Evolutionary conservation across 2,329 filamentous ascomycete species (phyloP).

Genomic region (Alternaria sp.): DNA sequence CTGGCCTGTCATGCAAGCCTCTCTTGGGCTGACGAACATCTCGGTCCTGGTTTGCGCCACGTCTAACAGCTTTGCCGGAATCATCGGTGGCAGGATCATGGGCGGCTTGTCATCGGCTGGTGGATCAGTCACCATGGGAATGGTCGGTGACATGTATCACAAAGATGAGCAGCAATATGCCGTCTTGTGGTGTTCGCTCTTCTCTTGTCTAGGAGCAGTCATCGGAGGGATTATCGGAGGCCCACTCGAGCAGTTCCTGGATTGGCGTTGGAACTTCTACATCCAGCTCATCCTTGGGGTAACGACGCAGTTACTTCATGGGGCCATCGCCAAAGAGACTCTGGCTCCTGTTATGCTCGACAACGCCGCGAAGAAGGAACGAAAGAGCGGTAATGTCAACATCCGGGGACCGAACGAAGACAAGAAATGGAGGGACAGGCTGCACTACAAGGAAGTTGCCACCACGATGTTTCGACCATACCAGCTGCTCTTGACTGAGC

Average conservation of each 20-base stretch:
- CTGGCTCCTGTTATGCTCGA: conserved; percentile 78
- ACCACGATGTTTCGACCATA: conserved; percentile 68
- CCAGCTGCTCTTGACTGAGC: conserved; percentile 75
- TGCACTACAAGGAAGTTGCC: not conserved
- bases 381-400: not conserved
- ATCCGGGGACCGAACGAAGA: not conserved
- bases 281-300: conserved; percentile 81
- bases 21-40: conserved; percentile 61
- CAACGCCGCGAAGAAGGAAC: conserved; percentile 26
- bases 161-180: conserved; percentile 70
- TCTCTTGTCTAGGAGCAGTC: conserved; percentile 70
- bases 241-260: conserved; percentile 67
- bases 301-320: conserved; percentile 70
- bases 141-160: conserved; percentile 68
- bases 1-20: conserved; percentile 78
- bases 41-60: conserved; percentile 66
- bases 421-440: not conserved
- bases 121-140: conserved; percentile 67
- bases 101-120: conserved; percentile 60
- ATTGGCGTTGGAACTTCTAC: conserved; percentile 81
- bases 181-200: conserved; percentile 62
- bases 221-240: conserved; percentile 67
- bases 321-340: conserved; percentile 75
- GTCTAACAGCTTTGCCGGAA: conserved; percentile 63
- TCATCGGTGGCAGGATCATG: conserved; percentile 64